Evolutionary conservation across 2,329 filamentous ascomycete species (phyloP).

Genomic region (Albophoma yamanashiensis): DNA sequence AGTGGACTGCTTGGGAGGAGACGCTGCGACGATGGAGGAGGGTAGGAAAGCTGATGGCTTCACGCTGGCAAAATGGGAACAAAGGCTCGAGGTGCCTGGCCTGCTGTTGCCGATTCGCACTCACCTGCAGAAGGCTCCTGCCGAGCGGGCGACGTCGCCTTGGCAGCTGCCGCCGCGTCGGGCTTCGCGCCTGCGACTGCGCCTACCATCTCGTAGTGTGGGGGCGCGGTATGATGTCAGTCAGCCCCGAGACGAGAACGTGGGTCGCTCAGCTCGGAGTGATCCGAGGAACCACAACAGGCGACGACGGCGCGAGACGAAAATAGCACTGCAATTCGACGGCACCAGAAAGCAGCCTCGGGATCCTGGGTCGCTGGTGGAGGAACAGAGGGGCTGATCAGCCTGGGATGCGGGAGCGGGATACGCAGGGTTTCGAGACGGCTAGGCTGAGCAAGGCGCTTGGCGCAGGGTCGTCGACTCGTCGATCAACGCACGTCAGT

Average conservation of each 20-base stretch:
- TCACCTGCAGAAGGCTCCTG: slow-evolving; percentile 5
- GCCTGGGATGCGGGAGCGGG: neutral
- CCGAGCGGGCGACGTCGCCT: slow-evolving; percentile 5
- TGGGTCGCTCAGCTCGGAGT: neutral
- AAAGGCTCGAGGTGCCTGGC: neutral
- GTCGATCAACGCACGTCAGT: neutral
- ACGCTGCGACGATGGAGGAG: neutral
- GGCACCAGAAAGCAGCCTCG: neutral
- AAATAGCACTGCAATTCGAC: too few relatives aligned
- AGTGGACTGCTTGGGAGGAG: neutral
- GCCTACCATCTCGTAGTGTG: neutral
- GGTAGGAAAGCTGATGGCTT: too few relatives aligned
- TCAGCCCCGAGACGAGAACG: neutral
- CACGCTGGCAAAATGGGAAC: too few relatives aligned
- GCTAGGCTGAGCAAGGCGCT: neutral
- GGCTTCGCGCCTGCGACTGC: slow-evolving; percentile 1
- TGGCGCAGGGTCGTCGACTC: neutral
- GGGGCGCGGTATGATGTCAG: neutral
- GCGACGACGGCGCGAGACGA: neutral
- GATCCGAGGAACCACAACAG: neutral
- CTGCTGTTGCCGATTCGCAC: neutral
- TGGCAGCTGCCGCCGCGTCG: slow-evolving; percentile 1
- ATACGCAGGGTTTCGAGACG: neutral
- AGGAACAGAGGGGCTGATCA: neutral
- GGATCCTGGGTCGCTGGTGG: neutral